phyloP scores from a whole-genome alignment of 1,284 basidiomycete genomes.

The Bondarzewia mesenterica region DNA sequence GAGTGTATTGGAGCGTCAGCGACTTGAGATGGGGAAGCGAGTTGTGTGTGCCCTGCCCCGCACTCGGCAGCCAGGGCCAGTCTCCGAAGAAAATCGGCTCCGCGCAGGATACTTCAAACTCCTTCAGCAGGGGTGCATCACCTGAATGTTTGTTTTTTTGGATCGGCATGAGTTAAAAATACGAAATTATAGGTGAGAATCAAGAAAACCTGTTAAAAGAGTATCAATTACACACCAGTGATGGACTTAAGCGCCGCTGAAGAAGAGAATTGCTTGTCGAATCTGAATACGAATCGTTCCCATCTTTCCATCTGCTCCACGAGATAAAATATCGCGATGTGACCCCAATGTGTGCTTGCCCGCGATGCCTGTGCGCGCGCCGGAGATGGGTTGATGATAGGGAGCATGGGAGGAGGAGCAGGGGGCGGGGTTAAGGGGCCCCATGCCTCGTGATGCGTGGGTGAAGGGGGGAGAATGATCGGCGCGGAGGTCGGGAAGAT shows the following conservation, averaged over 20 bases:
- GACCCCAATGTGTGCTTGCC: constrained; percentile 61
- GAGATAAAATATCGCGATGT: constrained; percentile 68
- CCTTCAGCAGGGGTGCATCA: constrained; percentile 58
- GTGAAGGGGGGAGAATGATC: constrained; percentile 24
- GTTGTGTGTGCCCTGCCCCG: constrained; percentile 26
- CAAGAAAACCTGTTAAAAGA: no score
- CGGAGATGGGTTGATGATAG: no score
- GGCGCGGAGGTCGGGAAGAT: constrained; percentile 11
- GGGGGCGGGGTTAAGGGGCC: constrained; percentile 10
- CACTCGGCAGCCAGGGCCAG: constrained; percentile 65
- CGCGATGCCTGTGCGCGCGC: constrained; percentile 16
- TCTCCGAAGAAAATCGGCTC: constrained; percentile 54
- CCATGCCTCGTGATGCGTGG: constrained; percentile 23
- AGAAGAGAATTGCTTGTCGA: constrained; percentile 65
- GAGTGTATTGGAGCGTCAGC: constrained; percentile 58
- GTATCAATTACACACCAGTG: constrained; percentile 46
- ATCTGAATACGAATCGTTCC: constrained; percentile 70
- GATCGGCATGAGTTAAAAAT: no score
- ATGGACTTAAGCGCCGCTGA: constrained; percentile 62
- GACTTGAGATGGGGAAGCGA: constrained; percentile 39
- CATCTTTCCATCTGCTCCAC: constrained; percentile 72
- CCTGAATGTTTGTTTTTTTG: constrained; percentile 31
- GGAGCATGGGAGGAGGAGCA: no score
- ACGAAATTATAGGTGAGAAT: no score
- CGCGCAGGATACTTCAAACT: constrained; percentile 68